phyloP scores from a whole-genome alignment of 192 early-diverging fungal genomes.

The Phycomyces nitens region DNA sequence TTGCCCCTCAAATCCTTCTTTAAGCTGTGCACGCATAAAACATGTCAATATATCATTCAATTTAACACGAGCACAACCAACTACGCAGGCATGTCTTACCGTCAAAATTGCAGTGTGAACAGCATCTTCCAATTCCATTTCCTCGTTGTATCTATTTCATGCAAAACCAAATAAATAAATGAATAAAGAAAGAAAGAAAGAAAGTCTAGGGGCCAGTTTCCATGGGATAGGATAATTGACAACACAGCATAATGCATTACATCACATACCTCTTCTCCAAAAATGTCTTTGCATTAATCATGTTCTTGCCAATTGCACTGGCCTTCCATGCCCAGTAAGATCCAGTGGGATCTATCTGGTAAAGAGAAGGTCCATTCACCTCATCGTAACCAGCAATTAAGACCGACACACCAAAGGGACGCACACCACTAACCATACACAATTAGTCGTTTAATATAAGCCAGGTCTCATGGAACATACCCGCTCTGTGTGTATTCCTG shows the following conservation, averaged over 20 bases:
- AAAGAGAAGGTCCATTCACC: constrained; percentile 79
- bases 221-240: neutral
- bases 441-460: neutral
- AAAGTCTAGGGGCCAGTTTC: neutral
- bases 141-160: constrained; percentile 68
- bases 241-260: too few relatives aligned
- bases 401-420: constrained; percentile 98
- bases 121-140: constrained; percentile 97
- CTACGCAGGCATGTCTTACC: constrained; percentile 16
- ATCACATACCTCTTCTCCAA: constrained; percentile 84
- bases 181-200: neutral
- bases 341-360: constrained; percentile 99
- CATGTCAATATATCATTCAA: constrained; percentile 3
- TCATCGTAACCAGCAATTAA: constrained; percentile 95
- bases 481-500: constrained; percentile 98
- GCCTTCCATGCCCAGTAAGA: constrained; percentile 99
- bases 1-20: constrained; percentile 98
- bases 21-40: constrained; percentile 47
- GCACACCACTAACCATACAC: constrained; percentile 80
- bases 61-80: neutral
- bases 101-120: constrained; percentile 99
- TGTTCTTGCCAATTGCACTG: constrained; percentile 98
- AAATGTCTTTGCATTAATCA: constrained; percentile 99
- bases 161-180: neutral
- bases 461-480: constrained; percentile 40